phyloP scores from a whole-genome alignment of 148 eudicot genomes.

The Chenopodium quinoa region DNA sequence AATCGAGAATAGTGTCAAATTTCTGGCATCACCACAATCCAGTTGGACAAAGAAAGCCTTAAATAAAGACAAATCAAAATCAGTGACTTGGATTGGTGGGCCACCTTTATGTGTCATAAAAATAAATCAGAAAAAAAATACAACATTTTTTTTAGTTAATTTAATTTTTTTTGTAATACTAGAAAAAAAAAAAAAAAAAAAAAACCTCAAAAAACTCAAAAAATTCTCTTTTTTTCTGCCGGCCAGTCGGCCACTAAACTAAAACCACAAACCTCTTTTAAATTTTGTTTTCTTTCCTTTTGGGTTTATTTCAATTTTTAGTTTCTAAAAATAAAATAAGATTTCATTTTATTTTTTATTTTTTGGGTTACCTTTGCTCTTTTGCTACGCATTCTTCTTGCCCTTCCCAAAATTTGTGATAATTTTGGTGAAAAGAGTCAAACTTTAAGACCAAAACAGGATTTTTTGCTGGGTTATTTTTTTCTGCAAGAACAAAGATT shows the following conservation, averaged over 20 bases:
- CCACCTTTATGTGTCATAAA: slow-evolving; percentile 2
- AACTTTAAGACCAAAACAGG: slow-evolving; percentile 6
- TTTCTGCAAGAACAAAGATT: slow-evolving; percentile 8
- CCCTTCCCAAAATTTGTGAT: not conserved
- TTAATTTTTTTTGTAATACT: not conserved
- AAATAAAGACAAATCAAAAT: slow-evolving; percentile 9
- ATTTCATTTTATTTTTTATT: not conserved
- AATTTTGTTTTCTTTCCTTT: not conserved
- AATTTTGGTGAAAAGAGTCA: slow-evolving; percentile 19
- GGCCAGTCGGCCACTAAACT: slow-evolving; percentile 1
- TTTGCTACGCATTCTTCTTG: slow-evolving; percentile 20
- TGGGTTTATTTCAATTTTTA: not conserved
- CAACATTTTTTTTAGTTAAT: not conserved
- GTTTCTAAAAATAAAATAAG: too few relatives aligned
- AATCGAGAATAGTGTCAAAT: slow-evolving; percentile 1
- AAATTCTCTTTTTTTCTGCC: not conserved
- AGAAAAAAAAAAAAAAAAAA: not conserved
- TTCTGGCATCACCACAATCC: slow-evolving; percentile 7
- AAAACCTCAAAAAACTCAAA: not conserved
- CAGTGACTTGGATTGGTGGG: slow-evolving; percentile 19
- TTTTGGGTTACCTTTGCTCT: slow-evolving; percentile 26
- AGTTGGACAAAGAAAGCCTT: not conserved
- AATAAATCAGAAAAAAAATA: not conserved
- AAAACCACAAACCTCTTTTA: not conserved
- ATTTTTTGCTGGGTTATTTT: slow-evolving; percentile 4